A percentile compares a stretch with the other conserved stretches of the same genome.
Evolutionary conservation across 148 eudicot species (phyloP).

Genomic region (Cornus controversa): DNA sequence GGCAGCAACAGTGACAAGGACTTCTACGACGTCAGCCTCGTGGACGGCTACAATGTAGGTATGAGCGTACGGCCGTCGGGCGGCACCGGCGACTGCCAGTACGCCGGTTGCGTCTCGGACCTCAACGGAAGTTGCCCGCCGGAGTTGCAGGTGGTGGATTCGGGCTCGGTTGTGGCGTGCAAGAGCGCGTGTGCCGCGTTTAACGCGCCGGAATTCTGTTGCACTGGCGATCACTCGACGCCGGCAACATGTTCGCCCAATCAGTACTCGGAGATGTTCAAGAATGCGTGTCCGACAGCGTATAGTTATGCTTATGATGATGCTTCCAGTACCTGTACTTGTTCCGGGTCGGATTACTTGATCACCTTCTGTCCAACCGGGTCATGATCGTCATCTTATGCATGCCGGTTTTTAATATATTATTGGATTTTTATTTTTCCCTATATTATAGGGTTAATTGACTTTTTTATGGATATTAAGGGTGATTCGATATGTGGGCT

Average conservation of each 20-base stretch:
- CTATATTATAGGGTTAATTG: too few relatives aligned
- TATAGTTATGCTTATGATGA: constrained; percentile 91
- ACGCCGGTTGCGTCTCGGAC: constrained; percentile 68
- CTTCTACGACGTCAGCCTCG: constrained; percentile 87
- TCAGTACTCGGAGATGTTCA: constrained; percentile 59
- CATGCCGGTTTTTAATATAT: too few relatives aligned
- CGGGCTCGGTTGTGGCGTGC: constrained; percentile 59
- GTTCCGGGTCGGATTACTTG: constrained; percentile 63
- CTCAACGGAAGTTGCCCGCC: constrained; percentile 57
- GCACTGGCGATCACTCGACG: constrained; percentile 58
- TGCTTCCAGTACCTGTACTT: constrained; percentile 77
- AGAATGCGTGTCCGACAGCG: constrained; percentile 76
- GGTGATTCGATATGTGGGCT: too few relatives aligned
- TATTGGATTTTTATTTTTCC: too few relatives aligned
- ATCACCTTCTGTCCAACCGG: constrained; percentile 71
- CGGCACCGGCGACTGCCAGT: constrained; percentile 55
- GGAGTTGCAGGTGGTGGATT: constrained; percentile 47
- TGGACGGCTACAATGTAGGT: constrained; percentile 84
- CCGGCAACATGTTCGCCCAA: constrained; percentile 66
- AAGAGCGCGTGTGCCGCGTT: constrained; percentile 73
- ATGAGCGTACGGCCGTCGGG: constrained; percentile 41
- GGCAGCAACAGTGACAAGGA: constrained; percentile 46
- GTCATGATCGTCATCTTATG: not conserved
- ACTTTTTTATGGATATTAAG: too few relatives aligned
- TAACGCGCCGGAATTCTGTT: constrained; percentile 57